Conservation (phyloP, 352 stramenopile genomes). For the Pythium phragmitis region DNA sequence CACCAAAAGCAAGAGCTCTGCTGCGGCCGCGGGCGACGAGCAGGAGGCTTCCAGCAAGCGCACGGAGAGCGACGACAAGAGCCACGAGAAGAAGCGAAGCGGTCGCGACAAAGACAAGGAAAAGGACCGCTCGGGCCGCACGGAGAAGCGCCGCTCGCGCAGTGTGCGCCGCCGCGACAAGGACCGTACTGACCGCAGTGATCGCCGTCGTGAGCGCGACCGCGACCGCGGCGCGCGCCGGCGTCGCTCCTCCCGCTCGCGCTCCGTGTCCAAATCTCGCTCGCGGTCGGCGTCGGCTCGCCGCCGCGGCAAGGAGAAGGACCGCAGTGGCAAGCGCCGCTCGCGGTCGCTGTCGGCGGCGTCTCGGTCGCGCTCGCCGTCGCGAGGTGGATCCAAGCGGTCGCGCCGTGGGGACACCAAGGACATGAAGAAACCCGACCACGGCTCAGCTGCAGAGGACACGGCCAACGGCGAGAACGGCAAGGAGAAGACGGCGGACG, state of each 20-base stretch:
- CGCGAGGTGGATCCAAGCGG: slow-evolving; percentile 28
- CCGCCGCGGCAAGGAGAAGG: slow-evolving; percentile 9
- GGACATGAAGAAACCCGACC: slow-evolving; percentile 22
- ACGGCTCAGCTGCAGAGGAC: background rate
- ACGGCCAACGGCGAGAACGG: slow-evolving; percentile 20
- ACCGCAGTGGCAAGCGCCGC: slow-evolving; percentile 19
- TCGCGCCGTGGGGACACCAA: slow-evolving; percentile 24
- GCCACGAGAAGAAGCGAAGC: slow-evolving; percentile 12
- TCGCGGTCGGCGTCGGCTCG: slow-evolving; percentile 36
- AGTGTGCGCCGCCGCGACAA: slow-evolving; percentile 23
- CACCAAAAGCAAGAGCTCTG: slow-evolving; percentile 23
- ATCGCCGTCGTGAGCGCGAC: slow-evolving; percentile 34
- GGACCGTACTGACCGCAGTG: slow-evolving; percentile 14
- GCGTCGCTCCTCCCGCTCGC: slow-evolving; percentile 36
- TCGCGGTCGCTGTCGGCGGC: slow-evolving; percentile 21
- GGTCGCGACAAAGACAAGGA: slow-evolving; percentile 16
- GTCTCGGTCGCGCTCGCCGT: slow-evolving; percentile 27
- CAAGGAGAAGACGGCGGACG: slow-evolving; percentile 16
- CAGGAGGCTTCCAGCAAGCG: slow-evolving; percentile 23
- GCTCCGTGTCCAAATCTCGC: slow-evolving; percentile 29
- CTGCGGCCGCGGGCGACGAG: slow-evolving; percentile 24
- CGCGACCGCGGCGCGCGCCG: slow-evolving; percentile 32
- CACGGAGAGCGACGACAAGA: slow-evolving; percentile 17
- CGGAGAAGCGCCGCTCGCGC: slow-evolving; percentile 30
- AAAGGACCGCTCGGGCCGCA: slow-evolving; percentile 15